phyloP scores from a whole-genome alignment of 176 grass and related monocot species.

The Cenchrus purpureus region DNA sequence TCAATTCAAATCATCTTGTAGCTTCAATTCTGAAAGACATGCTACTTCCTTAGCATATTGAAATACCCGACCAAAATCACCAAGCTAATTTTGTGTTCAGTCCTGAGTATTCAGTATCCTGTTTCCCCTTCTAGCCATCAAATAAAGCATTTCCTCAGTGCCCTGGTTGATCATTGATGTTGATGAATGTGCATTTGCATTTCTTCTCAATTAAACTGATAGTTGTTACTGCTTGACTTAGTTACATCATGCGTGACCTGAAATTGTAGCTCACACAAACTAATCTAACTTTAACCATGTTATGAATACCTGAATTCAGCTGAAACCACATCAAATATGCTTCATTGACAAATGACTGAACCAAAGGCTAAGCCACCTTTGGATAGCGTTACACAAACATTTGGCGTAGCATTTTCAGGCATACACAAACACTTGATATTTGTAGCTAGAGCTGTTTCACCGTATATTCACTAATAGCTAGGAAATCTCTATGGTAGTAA shows the following conservation, averaged over 20 bases:
- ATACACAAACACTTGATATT: not conserved
- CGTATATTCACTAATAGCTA: not conserved
- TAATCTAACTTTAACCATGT: not conserved
- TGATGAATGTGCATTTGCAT: not conserved
- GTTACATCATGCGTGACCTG: not conserved
- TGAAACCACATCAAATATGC: not conserved
- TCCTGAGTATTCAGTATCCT: not conserved
- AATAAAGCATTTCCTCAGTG: not conserved
- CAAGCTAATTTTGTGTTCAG: not conserved
- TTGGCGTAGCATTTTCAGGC: not conserved
- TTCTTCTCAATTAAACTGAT: not conserved
- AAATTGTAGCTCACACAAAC: not conserved
- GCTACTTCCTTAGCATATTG: not conserved
- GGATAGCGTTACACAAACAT: not conserved
- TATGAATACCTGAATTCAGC: not conserved
- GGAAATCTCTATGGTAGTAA: not conserved
- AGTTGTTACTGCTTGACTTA: not conserved
- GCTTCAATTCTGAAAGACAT: not conserved
- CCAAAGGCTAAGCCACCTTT: not conserved
- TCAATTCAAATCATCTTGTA: not conserved
- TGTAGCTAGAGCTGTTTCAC: not conserved
- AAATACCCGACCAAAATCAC: not conserved
- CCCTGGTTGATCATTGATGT: not conserved
- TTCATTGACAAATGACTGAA: not conserved
- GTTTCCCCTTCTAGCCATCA: not conserved